Evolutionary conservation across 768 basidiomycete genomes (phyloP), one percentile per base, ranked within the genome.

Genomic region (Coprinopsis cinerea): DNA sequence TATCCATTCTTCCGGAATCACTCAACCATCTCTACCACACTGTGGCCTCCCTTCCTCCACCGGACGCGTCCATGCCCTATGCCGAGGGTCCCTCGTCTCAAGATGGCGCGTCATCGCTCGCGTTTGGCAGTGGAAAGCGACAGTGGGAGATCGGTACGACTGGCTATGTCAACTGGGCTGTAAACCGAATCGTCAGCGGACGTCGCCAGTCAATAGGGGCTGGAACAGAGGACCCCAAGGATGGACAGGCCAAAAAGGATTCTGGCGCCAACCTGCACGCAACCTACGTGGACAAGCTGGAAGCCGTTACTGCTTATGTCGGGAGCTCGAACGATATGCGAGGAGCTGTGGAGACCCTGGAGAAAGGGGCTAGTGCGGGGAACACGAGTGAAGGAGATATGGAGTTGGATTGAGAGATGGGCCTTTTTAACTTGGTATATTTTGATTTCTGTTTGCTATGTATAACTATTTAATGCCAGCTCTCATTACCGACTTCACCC

Each of bases 81-180:
- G 15, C 35, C 26, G 14, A 44, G 22, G 43, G 24, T 11, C 6
- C 42, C 22, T 34, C 49, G 17, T 51, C 44, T 2, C 50, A 51
- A 40, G 50, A 51, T 5, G 20, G 43, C 2, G 4, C 20, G 27
- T 17, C 20, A 9, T 6, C 20, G 5, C 15, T 41, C 14, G 40
- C 27, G 14, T 44, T 30, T 17, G 50, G 50, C 13, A 51, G 35
- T 7, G 50, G 50, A 27, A 51, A 51, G 35, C 30, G 50, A 17
- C 34, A 30, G 27, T 51, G 50, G 50, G 50, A 51, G 17, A n/a
- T 45, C 11, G 50, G 50, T 3, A 35, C 50, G 25, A 24, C 44
- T 4, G 43, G 43, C 3, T 51, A 51, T 28, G 44, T 27, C 3
- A 51, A 51, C 26, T 51, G 50, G 50, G 50, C 50, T 28, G 50